Percentiles rank a stretch among this genome's conserved stretches.
phyloP scores from a whole-genome alignment of 164 flowering plant genomes.

The Cinnamomum micranthum region DNA sequence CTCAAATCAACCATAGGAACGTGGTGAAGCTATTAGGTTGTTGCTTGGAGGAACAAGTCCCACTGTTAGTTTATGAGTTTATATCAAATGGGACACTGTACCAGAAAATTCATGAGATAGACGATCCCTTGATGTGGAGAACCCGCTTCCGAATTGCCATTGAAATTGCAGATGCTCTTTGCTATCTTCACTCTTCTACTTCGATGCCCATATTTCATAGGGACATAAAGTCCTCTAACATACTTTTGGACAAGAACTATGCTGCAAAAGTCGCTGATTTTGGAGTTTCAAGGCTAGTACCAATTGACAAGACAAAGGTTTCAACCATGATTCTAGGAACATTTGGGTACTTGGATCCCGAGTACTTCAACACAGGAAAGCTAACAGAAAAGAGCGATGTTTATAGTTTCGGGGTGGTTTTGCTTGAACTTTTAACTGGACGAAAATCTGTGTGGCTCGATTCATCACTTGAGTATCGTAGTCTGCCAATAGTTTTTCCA shows the following conservation, averaged over 20 bases:
- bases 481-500: constrained; percentile 23
- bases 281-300: constrained; percentile 37
- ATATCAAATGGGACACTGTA: constrained; percentile 40
- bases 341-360: constrained; percentile 44
- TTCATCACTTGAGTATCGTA: constrained; percentile 5
- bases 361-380: constrained; percentile 30
- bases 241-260: constrained; percentile 33
- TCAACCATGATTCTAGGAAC: constrained; percentile 39
- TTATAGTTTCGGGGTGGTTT: constrained; percentile 42
- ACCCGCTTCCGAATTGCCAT: constrained; percentile 33
- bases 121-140: constrained; percentile 23
- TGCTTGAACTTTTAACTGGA: constrained; percentile 34
- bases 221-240: constrained; percentile 39
- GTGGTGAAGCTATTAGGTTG: constrained; percentile 43
- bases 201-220: constrained; percentile 40
- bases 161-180: constrained; percentile 40
- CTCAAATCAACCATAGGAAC: constrained; percentile 45
- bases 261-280: constrained; percentile 45
- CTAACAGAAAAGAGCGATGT: constrained; percentile 44
- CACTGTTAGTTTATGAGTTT: constrained; percentile 43
- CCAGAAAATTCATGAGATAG: constrained; percentile 27
- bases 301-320: constrained; percentile 28
- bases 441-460: constrained; percentile 13
- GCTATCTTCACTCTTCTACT: constrained; percentile 43
- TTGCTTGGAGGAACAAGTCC: constrained; percentile 42